These are phyloP conservation scores for Pestalotiopsis sp. DNA, from an alignment of 2,329 filamentous ascomycete species.

Conservation along the genomic window DNA sequence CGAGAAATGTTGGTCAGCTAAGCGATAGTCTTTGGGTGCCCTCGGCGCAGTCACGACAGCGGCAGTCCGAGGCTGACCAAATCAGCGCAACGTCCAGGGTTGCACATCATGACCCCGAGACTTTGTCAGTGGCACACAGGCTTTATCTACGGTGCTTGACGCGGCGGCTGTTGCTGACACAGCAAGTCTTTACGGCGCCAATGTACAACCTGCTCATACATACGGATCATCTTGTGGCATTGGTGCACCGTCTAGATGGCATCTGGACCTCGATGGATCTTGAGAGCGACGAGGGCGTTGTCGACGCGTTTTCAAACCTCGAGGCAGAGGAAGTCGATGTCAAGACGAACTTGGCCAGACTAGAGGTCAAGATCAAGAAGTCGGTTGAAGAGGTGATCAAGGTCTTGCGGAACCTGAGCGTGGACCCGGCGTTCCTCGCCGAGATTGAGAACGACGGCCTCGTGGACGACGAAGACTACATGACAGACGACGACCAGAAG, in stretches of 20 bases:
- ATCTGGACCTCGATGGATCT: constrained; percentile 81
- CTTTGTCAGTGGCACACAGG: constrained; percentile 77
- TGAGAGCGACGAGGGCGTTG: constrained; percentile 79
- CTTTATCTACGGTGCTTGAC: constrained; percentile 72
- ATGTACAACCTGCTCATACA: constrained; percentile 70
- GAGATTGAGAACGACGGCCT: constrained; percentile 39
- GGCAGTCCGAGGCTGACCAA: not conserved
- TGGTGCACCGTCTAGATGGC: constrained; percentile 73
- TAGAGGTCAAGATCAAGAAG: constrained; percentile 65
- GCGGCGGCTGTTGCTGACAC: constrained; percentile 68
- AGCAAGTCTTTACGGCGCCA: constrained; percentile 62
- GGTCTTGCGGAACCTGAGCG: constrained; percentile 48
- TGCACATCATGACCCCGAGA: constrained; percentile 75
- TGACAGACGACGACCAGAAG: constrained; percentile 34
- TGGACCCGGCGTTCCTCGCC: constrained; percentile 45
- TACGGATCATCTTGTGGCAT: constrained; percentile 80
- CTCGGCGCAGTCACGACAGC: not conserved
- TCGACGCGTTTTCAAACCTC: constrained; percentile 74
- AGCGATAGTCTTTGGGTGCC: constrained; percentile 14
- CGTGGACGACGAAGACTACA: constrained; percentile 27
- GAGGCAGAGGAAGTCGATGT: constrained; percentile 73
- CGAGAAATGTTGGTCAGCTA: not conserved
- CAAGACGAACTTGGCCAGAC: constrained; percentile 62
- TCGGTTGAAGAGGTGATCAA: constrained; percentile 71
- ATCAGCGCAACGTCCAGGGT: not conserved